Evolutionary conservation across 2,329 filamentous ascomycete species (phyloP), one percentile per base, ranked within the genome.

Genomic region (Aspergillus sp.): DNA sequence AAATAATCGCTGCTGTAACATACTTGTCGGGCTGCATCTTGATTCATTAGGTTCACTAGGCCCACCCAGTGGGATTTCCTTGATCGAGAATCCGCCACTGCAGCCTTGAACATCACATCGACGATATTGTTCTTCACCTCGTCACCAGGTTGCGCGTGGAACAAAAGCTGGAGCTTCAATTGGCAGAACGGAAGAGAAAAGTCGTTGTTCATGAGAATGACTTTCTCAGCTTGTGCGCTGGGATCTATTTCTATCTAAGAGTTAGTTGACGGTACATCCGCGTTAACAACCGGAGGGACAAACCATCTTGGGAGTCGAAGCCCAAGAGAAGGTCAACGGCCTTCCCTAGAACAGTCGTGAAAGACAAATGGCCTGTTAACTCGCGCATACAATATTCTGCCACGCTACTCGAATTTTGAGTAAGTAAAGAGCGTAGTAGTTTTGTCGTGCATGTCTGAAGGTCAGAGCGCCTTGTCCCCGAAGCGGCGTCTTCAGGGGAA

Each of bases 181-280:
- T 77, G 74, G 48, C 74, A 77, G 43, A 76, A 74, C 5, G 76
- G 73, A 24, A 79, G 67, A 9, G 77, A 79, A 57, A 79, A 76
- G 55, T 77, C 70, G 57, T 75, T 71, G 11, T 73, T 72, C 60
- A 70, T 70, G 14, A 65, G 62, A 37, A 77, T 68, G 15, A 75
- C 70, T 48, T 66, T 67, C 48, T 76, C 70, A 4, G 73, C 70
- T 44, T 75, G 68, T 7, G 64, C 64, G 14, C 73, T 62, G 27
- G 33, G 39, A 48, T 59, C 51, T 15, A 56, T 39, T 35, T 35
- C 56, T 64, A 48, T 17, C 17, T 1, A 11, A 6, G 31, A 17
- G 47, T 68, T 56, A 65, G 61, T 50, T 14, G 41, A 47, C 39
- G 9, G 12, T 17, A 33, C 21, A 31, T 15, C 17, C 23, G 4